phyloP scores from a whole-genome alignment of 805 yeast genomes.

The Saitoella complicata region DNA sequence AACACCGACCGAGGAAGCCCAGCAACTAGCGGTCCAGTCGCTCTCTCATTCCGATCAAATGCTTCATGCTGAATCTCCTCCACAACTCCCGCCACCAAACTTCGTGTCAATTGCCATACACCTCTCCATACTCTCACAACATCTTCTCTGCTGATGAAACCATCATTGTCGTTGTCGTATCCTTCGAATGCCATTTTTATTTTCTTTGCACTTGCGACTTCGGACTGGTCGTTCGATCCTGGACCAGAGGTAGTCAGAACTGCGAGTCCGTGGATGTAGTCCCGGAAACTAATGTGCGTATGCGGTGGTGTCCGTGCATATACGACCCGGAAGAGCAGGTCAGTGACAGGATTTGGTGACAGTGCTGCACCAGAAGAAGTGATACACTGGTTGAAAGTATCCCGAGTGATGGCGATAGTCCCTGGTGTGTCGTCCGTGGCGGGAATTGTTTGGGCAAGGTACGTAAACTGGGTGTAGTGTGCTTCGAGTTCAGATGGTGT shows the following conservation, averaged over 20 bases:
- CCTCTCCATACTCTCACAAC: not conserved
- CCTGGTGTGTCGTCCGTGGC: constrained; percentile 1
- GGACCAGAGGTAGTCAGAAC: constrained; percentile 1
- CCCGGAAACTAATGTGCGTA: constrained; percentile 15
- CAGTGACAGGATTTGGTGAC: constrained; percentile 9
- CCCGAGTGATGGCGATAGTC: constrained; percentile 5
- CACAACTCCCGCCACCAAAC: too few relatives aligned
- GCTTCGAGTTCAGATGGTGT: constrained; percentile 12
- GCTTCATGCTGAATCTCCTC: too few relatives aligned
- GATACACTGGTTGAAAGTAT: constrained; percentile 4
- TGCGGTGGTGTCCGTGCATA: constrained; percentile 12
- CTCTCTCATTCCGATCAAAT: too few relatives aligned
- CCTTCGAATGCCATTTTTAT: constrained; percentile 7
- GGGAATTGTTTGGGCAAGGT: constrained; percentile 1
- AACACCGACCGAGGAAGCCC: too few relatives aligned
- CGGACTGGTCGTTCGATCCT: too few relatives aligned
- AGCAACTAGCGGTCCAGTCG: too few relatives aligned
- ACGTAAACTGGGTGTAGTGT: constrained; percentile 10
- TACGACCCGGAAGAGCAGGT: constrained; percentile 4
- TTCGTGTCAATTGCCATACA: too few relatives aligned
- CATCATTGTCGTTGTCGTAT: constrained; percentile 9
- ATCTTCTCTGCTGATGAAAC: constrained; percentile 4
- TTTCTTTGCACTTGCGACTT: constrained; percentile 6
- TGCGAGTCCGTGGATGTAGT: constrained; percentile 7
- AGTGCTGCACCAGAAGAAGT: constrained; percentile 6